Evolutionary conservation across 768 basidiomycete species (phyloP).

Genomic region (Lactifluus echinatus): DNA sequence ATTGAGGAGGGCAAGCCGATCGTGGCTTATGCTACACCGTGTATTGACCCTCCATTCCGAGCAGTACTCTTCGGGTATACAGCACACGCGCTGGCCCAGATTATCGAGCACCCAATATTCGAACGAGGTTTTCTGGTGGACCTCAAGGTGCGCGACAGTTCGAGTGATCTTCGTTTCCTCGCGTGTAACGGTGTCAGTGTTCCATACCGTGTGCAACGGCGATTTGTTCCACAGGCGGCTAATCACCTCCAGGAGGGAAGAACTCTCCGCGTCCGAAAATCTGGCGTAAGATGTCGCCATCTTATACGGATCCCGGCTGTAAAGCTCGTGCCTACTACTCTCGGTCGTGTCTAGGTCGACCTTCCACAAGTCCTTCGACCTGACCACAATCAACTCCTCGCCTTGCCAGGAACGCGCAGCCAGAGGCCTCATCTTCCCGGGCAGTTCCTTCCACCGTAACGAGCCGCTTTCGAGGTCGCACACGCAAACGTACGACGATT

Average conservation of each 20-base stretch:
- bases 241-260: slow-evolving; percentile 3
- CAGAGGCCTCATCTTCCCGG: slow-evolving; percentile 7
- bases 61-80: slow-evolving; percentile 14
- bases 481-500: slow-evolving; percentile 3
- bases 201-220: slow-evolving; percentile 8
- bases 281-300: slow-evolving; percentile 12
- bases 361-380: slow-evolving; percentile 12
- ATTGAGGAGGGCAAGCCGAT: slow-evolving; percentile 2
- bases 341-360: not conserved
- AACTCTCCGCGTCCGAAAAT: not conserved
- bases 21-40: slow-evolving; percentile 1
- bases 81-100: slow-evolving; percentile 9
- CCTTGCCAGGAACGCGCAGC: not conserved
- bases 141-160: slow-evolving; percentile 6
- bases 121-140: not conserved
- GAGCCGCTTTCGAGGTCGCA: slow-evolving; percentile 12
- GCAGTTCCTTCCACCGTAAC: slow-evolving; percentile 6
- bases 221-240: slow-evolving; percentile 13
- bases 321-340: not conserved
- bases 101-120: slow-evolving; percentile 13
- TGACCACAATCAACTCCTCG: slow-evolving; percentile 9
- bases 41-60: not conserved
- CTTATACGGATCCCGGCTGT: slow-evolving; percentile 5
- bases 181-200: not conserved
- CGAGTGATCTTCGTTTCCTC: not conserved